Percentiles rank a stretch among this genome's conserved stretches.
These are phyloP conservation scores for Pulveroboletus sp. DNA, from an alignment of 768 basidiomycete genomes.

Conservation along the genomic window DNA sequence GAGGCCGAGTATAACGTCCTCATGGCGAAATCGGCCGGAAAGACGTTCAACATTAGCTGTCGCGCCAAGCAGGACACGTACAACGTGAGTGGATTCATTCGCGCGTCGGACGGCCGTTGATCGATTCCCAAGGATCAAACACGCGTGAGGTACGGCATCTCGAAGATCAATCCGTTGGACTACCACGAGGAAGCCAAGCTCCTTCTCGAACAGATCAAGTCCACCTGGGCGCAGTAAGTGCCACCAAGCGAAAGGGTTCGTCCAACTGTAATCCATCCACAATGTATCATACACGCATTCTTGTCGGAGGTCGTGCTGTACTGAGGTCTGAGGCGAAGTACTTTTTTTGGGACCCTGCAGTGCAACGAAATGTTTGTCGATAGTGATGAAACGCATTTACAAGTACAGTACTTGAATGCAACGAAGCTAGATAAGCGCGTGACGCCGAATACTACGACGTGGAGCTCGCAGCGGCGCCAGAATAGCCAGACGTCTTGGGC, in stretches of 20 bases:
- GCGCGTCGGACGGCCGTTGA: too few species aligned
- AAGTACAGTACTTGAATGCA: too few species aligned
- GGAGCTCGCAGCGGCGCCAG: slow-evolving; percentile 14
- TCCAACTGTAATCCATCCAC: neutral
- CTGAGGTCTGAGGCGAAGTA: too few species aligned
- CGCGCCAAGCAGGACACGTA: slow-evolving; percentile 85
- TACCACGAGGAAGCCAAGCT: slow-evolving; percentile 63
- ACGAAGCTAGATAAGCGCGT: neutral
- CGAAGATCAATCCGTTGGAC: slow-evolving; percentile 59
- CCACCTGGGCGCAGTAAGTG: slow-evolving; percentile 47
- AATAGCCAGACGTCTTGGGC: slow-evolving; percentile 43
- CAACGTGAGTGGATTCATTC: slow-evolving; percentile 50
- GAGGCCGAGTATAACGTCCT: slow-evolving; percentile 54
- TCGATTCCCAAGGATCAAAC: too few species aligned
- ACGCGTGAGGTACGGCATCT: slow-evolving; percentile 80
- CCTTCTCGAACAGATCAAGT: slow-evolving; percentile 54
- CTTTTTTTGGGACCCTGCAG: too few species aligned
- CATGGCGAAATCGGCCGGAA: slow-evolving; percentile 62
- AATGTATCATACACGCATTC: slow-evolving; percentile 10
- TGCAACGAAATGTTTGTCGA: too few species aligned
- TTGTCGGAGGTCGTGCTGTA: too few species aligned
- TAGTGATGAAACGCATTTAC: too few species aligned
- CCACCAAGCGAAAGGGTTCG: neutral
- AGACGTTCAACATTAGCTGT: slow-evolving; percentile 77
- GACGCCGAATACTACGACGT: slow-evolving; percentile 8